Evolutionary conservation across 768 basidiomycete genomes (phyloP).

Genomic region (Rhodotorula toruloides): DNA sequence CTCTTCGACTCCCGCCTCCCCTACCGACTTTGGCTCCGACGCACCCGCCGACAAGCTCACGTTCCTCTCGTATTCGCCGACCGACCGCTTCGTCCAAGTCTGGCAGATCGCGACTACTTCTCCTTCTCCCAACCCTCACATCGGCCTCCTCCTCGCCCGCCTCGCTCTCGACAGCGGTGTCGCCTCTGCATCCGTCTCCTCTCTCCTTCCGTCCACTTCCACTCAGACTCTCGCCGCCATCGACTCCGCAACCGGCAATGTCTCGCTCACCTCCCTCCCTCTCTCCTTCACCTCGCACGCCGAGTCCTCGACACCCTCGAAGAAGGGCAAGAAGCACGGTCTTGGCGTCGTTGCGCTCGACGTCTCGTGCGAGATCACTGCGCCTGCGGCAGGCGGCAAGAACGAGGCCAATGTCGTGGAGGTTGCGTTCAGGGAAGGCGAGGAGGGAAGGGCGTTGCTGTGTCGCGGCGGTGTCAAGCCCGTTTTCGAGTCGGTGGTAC

Average conservation of each 20-base stretch:
- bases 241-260: constrained; percentile 30
- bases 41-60: constrained; percentile 16
- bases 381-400: constrained; percentile 5
- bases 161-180: constrained; percentile 36
- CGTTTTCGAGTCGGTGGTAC: constrained; percentile 31
- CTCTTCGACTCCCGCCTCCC: not conserved
- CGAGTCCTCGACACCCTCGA: not conserved
- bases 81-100: constrained; percentile 38
- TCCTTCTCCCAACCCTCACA: constrained; percentile 11
- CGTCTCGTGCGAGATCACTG: constrained; percentile 17
- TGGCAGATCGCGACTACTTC: constrained; percentile 18
- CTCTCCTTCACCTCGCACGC: constrained; percentile 7
- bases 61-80: constrained; percentile 31
- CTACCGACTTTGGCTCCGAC: not conserved
- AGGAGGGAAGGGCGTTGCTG: constrained; percentile 18
- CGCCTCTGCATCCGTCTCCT: constrained; percentile 22
- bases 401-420: constrained; percentile 16
- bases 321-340: constrained; percentile 26
- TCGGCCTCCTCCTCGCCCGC: constrained; percentile 34
- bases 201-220: not conserved
- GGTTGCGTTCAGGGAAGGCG: constrained; percentile 14
- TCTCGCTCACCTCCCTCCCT: constrained; percentile 22
- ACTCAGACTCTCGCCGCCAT: constrained; percentile 31
- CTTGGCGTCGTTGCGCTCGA: constrained; percentile 29
- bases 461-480: constrained; percentile 36